phyloP scores from a whole-genome alignment of 768 basidiomycete species.

The Suillus plorans region DNA sequence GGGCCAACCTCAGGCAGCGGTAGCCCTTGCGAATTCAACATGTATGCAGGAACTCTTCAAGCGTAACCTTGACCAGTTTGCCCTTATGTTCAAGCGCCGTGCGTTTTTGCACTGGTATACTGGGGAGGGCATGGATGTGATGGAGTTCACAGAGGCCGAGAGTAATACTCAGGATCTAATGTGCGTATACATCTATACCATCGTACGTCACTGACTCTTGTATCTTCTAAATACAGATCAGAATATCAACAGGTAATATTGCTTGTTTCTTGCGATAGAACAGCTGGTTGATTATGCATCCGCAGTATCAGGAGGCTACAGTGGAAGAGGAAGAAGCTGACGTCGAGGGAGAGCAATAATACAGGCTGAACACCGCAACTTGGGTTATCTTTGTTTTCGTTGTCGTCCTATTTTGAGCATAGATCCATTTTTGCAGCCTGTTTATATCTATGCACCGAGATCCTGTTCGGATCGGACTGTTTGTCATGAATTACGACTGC shows the following conservation, averaged over 20 bases:
- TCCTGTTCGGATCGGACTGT: not conserved
- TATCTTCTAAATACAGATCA: conserved; percentile 44
- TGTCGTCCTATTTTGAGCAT: conserved; percentile 1
- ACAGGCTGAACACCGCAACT: not conserved
- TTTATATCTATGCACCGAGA: conserved; percentile 1
- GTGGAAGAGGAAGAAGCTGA: conserved; percentile 43
- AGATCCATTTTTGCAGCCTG: not conserved
- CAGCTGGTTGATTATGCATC: not conserved
- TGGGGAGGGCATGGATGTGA: conserved; percentile 85
- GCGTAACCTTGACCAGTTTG: conserved; percentile 71
- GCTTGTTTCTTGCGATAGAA: not conserved
- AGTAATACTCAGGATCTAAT: conserved; percentile 80
- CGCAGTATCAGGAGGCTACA: conserved; percentile 62
- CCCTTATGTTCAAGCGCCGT: conserved; percentile 76
- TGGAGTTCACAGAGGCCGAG: conserved; percentile 86
- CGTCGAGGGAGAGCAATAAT: conserved; percentile 30
- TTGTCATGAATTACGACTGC: not conserved
- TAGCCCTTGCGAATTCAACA: conserved; percentile 76
- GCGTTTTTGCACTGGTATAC: conserved; percentile 94
- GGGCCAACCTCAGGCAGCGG: conserved; percentile 71
- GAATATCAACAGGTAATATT: conserved; percentile 82
- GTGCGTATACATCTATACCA: conserved; percentile 43
- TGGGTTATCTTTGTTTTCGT: not conserved
- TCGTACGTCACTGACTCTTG: conserved; percentile 3
- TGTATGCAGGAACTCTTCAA: conserved; percentile 86